Evolutionary conservation across 2,329 filamentous ascomycete species (phyloP), one percentile per base, ranked within the genome.

Genomic region (Xylariaceae sp.): DNA sequence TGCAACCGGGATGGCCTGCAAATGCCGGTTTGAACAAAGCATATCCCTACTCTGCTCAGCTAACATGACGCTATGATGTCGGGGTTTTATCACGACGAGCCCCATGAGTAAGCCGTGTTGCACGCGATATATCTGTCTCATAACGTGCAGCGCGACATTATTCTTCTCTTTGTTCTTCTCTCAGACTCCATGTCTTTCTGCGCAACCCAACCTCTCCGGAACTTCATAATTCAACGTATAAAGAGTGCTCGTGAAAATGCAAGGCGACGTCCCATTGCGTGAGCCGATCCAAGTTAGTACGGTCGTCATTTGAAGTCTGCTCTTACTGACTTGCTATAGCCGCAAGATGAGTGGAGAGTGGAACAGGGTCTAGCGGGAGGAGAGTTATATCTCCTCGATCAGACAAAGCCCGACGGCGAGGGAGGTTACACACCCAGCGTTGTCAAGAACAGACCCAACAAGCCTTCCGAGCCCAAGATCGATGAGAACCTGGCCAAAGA

Each of bases 301-400:
- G 11, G 35, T 42, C 18, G 11, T 17, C 23, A 7, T 2, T 6
- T 53, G 17, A 2, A 44, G 2, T 35, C 8, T 18, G 44, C 44
- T 53, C 39, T 44, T 2, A 18, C 51, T 59, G 51, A 62, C 49
- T 6, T 8, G 3, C 17, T 13, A 10, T 7, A 67, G 66, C 65
- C 65, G 5, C 59, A 55, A n/a, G 65, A 66, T 47, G 61, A 68
- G 17, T 68, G 66, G 66, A 64, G 59, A 35, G 47, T 66, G 2
- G 66, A 68, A 42, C 65, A 68, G 53, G 66, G 66, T 8, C 34
- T 68, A 45, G 62, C 60, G 3, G 64, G 62, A 9, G 63, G 51
- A 56, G 64, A 65, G 30, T 48, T 66, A 3, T 65, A 63, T 39
- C 57, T 68, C 4, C 62, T 68, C 47, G 65, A 68, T 34, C 66